These are phyloP conservation scores for Trichoderma koningii DNA, from an alignment of 2,329 filamentous ascomycete species.

Conservation along the genomic window DNA sequence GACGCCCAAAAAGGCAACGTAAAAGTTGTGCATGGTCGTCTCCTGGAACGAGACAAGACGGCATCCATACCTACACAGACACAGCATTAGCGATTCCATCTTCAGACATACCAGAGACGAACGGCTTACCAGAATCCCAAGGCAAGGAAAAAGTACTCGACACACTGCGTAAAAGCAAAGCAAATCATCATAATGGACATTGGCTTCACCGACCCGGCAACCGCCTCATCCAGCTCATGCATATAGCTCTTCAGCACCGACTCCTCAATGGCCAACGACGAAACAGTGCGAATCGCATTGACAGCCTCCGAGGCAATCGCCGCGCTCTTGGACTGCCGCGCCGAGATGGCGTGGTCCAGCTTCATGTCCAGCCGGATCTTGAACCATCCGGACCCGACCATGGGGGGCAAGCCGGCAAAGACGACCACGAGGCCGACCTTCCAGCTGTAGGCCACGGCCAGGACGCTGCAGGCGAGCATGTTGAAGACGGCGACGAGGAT, in stretches of 20 bases:
- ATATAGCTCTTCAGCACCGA: slow-evolving; percentile 38
- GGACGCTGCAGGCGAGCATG: slow-evolving; percentile 42
- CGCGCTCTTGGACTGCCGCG: slow-evolving; percentile 42
- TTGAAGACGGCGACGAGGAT: slow-evolving; percentile 45
- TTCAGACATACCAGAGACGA: neutral
- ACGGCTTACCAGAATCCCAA: slow-evolving; percentile 44
- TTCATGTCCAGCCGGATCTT: slow-evolving; percentile 46
- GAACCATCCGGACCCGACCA: slow-evolving; percentile 43
- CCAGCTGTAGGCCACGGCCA: slow-evolving; percentile 51
- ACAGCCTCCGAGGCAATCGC: slow-evolving; percentile 49
- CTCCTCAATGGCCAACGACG: slow-evolving; percentile 47
- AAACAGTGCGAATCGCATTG: slow-evolving; percentile 45
- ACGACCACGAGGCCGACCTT: slow-evolving; percentile 53
- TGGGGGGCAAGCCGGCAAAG: slow-evolving; percentile 44
- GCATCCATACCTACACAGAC: slow-evolving; percentile 39
- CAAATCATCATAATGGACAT: slow-evolving; percentile 41
- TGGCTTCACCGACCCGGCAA: slow-evolving; percentile 37
- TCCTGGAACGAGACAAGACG: slow-evolving; percentile 45
- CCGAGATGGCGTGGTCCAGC: slow-evolving; percentile 43
- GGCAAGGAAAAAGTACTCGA: slow-evolving; percentile 45
- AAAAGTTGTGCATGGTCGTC: slow-evolving; percentile 55
- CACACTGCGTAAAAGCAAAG: slow-evolving; percentile 43
- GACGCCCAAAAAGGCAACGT: slow-evolving; percentile 55
- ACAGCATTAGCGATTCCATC: slow-evolving; percentile 2
- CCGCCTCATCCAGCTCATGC: slow-evolving; percentile 37